Evolutionary conservation across 768 basidiomycete species (phyloP).

Genomic region (Sarcomyxa edulis): DNA sequence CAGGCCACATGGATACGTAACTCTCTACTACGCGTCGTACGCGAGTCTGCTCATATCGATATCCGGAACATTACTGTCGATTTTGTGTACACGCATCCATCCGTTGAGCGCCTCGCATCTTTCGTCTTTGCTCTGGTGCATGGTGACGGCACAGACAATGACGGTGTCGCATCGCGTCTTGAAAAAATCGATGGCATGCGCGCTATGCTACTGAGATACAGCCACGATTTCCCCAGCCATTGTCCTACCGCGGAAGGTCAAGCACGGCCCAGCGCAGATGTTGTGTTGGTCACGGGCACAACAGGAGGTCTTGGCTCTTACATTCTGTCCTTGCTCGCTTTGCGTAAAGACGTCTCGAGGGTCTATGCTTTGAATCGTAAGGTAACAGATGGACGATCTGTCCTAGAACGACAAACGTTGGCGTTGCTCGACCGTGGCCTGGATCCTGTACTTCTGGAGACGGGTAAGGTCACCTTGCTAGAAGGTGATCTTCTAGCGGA

Average conservation of each 20-base stretch:
- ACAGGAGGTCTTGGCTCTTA: constrained; percentile 12
- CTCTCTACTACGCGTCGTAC: constrained; percentile 13
- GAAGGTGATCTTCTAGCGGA: constrained; percentile 19
- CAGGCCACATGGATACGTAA: constrained; percentile 26
- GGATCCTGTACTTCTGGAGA: constrained; percentile 18
- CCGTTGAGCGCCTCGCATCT: constrained; percentile 9
- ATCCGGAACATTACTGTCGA: constrained; percentile 12
- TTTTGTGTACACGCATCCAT: constrained; percentile 20
- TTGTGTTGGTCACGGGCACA: constrained; percentile 9
- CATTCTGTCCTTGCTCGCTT: constrained; percentile 8
- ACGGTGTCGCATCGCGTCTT: not conserved
- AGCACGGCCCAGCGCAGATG: not conserved
- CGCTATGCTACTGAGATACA: not conserved
- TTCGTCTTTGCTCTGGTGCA: not conserved
- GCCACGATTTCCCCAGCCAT: not conserved
- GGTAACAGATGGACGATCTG: constrained; percentile 8
- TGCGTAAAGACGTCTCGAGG: not conserved
- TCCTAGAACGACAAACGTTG: constrained; percentile 19
- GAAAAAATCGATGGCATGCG: not conserved
- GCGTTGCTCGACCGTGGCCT: constrained; percentile 24
- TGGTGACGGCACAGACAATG: constrained; percentile 1
- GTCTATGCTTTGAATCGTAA: not conserved
- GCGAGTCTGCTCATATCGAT: constrained; percentile 11
- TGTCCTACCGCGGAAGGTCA: not conserved
- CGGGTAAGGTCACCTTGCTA: constrained; percentile 25